These are phyloP conservation scores for Taiwanofungus camphoratus DNA, from an alignment of 1,284 basidiomycete species.

Conservation along the genomic window DNA sequence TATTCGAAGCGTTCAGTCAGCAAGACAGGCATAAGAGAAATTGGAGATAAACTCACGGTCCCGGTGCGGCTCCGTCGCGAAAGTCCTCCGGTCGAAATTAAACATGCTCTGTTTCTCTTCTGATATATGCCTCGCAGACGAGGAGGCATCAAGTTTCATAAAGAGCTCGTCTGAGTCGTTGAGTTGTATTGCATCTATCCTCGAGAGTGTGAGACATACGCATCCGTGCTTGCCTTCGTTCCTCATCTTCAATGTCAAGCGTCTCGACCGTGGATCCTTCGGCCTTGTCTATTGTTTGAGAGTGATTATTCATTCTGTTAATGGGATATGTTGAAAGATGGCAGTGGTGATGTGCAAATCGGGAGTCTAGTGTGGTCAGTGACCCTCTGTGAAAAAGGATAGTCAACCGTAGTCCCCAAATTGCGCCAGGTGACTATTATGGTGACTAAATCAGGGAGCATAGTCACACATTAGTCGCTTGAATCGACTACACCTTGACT, in stretches of 20 bases:
- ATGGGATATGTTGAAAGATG: too few relatives aligned
- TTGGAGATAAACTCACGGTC: conserved; percentile 27
- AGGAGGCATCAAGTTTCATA: conserved; percentile 19
- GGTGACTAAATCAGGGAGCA: too few relatives aligned
- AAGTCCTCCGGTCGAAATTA: conserved; percentile 26
- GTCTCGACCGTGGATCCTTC: conserved; percentile 12
- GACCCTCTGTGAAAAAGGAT: too few relatives aligned
- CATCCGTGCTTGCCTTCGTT: conserved; percentile 28
- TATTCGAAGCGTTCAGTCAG: not conserved
- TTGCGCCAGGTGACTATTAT: too few relatives aligned
- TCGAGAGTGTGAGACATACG: conserved; percentile 20
- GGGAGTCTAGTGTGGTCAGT: too few relatives aligned
- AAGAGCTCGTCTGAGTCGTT: conserved; percentile 23
- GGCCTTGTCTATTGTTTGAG: conserved; percentile 2
- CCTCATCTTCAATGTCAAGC: conserved; percentile 31
- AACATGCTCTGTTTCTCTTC: conserved; percentile 11
- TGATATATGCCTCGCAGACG: conserved; percentile 1
- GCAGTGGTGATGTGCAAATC: too few relatives aligned
- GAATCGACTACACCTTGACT: too few relatives aligned
- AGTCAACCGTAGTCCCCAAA: too few relatives aligned
- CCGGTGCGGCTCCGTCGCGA: conserved; percentile 22
- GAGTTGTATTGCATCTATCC: not conserved
- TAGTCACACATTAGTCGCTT: too few relatives aligned
- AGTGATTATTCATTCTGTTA: too few relatives aligned
- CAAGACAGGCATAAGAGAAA: conserved; percentile 2